Evolutionary conservation across 352 stramenopile genomes (phyloP), one percentile per base, ranked within the genome.

Genomic region (Globisporangium spiculum): DNA sequence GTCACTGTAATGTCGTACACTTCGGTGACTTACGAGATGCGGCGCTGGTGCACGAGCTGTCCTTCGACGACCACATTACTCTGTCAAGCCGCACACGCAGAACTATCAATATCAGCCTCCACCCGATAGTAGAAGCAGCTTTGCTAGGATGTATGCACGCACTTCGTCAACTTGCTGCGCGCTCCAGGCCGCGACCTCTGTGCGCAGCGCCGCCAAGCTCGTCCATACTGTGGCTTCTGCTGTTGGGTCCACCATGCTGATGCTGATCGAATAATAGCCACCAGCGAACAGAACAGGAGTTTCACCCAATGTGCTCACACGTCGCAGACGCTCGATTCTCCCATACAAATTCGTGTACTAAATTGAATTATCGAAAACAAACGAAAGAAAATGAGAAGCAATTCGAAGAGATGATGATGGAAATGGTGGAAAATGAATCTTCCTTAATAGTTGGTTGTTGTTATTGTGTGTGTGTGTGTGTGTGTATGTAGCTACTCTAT

Each of bases 41-140:
- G 82, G 0, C 87, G 83, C 68, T 84, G 74, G 66, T 92, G 87
- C 80, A 92, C 84, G 14, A 94, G 76, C 63, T 91, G 84, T 1
- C 84, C 87, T 72, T 93, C 72, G 20, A 94, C 83, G 0, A 75
- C 60, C n/a, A 84, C 67, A 59, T 89, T 74, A 32, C 41, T 41
- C 68, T 79, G 65, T 30, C n/a, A 27, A 32, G 22, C 36, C 46
- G 68, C 7, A 67, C 14, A 66, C 14, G 44, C 5, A 32, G 8
- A 57, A 50, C 4, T 34, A 18, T 20, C 14, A 38, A 32, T 18
- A 34, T 34, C 1, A 34, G 27, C 22, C 8, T 5, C 26, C 5
- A 38, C 0, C 8, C 1, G 1, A 6, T 41, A 59, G 9, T 38
- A 59, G 16, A 16, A 34, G 41, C 27, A 60, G 20, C 2, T 6